phyloP scores from a whole-genome alignment of 805 yeast species.

The Yarrowia hollandica region DNA sequence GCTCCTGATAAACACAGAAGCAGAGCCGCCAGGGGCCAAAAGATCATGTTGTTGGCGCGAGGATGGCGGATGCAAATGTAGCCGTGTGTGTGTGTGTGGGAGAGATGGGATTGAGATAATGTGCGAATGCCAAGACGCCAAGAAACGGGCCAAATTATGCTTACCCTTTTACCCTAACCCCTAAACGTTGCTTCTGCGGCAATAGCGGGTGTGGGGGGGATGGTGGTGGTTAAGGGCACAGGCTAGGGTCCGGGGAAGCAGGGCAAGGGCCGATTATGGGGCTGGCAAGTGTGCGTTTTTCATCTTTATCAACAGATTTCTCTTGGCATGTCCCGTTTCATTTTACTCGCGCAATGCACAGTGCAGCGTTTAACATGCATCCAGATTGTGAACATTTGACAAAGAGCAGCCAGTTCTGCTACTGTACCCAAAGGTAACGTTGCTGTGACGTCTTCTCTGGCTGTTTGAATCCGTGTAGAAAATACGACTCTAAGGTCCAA shows the following conservation, averaged over 20 bases:
- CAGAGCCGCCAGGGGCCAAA: constrained; percentile 25
- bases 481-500: too few species aligned
- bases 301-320: too few species aligned
- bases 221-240: neutral
- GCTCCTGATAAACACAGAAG: constrained; percentile 1
- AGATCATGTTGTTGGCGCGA: too few species aligned
- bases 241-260: too few species aligned
- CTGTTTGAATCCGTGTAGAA: too few species aligned
- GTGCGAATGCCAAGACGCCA: constrained; percentile 22
- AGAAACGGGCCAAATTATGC: constrained; percentile 28
- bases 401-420: too few species aligned
- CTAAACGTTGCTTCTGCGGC: too few species aligned
- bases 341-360: neutral
- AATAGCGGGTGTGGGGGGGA: neutral
- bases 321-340: neutral
- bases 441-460: too few species aligned
- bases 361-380: neutral
- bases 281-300: too few species aligned
- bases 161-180: constrained; percentile 14
- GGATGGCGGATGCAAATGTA: too few species aligned
- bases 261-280: too few species aligned
- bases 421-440: too few species aligned
- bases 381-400: neutral
- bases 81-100: neutral
- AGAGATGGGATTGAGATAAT: neutral